These are phyloP conservation scores for Solanum chaucha DNA, from an alignment of 257 asterid genomes.

Conservation along the genomic window DNA sequence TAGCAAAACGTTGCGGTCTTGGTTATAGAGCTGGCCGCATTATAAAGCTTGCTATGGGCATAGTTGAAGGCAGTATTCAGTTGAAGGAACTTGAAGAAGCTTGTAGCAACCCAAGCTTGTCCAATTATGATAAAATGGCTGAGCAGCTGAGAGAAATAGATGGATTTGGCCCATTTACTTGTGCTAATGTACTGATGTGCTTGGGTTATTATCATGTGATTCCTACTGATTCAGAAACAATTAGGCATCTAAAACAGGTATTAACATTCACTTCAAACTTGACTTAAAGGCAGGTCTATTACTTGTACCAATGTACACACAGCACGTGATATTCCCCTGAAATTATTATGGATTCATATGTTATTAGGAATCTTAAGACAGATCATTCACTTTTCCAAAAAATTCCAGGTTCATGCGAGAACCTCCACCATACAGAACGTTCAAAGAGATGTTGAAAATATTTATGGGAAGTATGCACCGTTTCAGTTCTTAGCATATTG, in stretches of 20 bases:
- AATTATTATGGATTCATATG: conserved; percentile 58
- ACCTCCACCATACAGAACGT: conserved; percentile 28
- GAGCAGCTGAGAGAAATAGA: conserved; percentile 53
- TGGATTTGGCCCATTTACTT: conserved; percentile 82
- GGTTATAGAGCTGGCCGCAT: conserved; percentile 81
- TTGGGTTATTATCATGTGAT: conserved; percentile 79
- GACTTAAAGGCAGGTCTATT: conserved; percentile 8
- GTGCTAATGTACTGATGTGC: conserved; percentile 84
- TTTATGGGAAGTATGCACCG: conserved; percentile 64
- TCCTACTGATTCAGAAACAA: conserved; percentile 82
- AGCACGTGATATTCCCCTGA: conserved; percentile 65
- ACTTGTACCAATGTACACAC: conserved; percentile 59
- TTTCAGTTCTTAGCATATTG: conserved; percentile 83
- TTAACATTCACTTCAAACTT: background rate
- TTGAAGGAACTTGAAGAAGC: conserved; percentile 47
- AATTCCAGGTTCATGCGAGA: conserved; percentile 52
- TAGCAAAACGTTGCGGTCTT: conserved; percentile 57
- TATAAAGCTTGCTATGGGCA: conserved; percentile 50
- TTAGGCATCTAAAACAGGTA: conserved; percentile 83
- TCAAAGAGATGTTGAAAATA: conserved; percentile 44
- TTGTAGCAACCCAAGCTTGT: conserved; percentile 17
- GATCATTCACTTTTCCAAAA: conserved; percentile 12
- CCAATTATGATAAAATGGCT: conserved; percentile 34
- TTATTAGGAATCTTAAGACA: conserved; percentile 64
- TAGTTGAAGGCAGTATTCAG: conserved; percentile 44